These are phyloP conservation scores for Boletellus emodensis DNA, from an alignment of 768 basidiomycete species.

Conservation along the genomic window DNA sequence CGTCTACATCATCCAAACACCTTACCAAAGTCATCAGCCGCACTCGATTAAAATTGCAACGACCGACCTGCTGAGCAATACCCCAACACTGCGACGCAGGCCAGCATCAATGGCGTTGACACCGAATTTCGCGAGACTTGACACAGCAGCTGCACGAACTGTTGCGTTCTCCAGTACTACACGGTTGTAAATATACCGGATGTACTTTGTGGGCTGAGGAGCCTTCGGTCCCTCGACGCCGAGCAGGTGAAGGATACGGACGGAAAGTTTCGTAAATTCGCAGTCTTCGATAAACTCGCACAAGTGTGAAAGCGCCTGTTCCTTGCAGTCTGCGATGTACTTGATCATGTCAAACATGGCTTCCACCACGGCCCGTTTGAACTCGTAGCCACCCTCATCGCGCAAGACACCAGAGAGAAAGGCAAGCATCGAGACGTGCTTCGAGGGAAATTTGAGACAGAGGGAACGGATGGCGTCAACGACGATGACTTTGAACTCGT, in stretches of 20 bases:
- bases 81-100: conserved; percentile 81
- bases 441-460: conserved; percentile 97
- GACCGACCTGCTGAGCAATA: conserved; percentile 75
- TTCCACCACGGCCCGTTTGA: conserved; percentile 98
- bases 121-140: conserved; percentile 94
- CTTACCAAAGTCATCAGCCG: conserved; percentile 36
- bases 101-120: conserved; percentile 77
- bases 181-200: conserved; percentile 99
- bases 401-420: conserved; percentile 96
- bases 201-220: conserved; percentile 96
- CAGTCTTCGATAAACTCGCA: conserved; percentile 99
- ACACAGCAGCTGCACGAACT: conserved; percentile 93
- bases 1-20: conserved; percentile 97
- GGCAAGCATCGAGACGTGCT: conserved; percentile 94
- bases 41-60: not conserved
- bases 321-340: conserved; percentile 92
- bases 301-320: conserved; percentile 94
- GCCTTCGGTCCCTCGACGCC: conserved; percentile 96
- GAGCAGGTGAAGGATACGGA: conserved; percentile 91
- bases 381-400: conserved; percentile 99
- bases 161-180: conserved; percentile 98
- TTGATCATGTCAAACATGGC: conserved; percentile 99
- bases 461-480: conserved; percentile 97
- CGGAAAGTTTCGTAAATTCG: conserved; percentile 98
- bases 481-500: conserved; percentile 99